phyloP scores from a whole-genome alignment of 257 asterid species.

The Thymus quinquecostatus region DNA sequence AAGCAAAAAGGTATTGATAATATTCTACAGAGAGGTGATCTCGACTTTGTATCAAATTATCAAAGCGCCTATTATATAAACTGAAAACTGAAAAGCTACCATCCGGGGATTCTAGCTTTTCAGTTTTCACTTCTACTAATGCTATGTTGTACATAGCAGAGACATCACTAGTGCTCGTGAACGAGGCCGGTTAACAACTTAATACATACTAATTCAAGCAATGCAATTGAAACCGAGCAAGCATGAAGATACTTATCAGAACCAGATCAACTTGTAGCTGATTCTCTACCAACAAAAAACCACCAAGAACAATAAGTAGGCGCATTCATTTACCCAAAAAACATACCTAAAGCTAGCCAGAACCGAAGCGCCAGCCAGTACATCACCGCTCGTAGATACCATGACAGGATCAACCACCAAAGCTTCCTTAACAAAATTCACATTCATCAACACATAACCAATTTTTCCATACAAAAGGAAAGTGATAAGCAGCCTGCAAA shows the following conservation, averaged over 20 bases:
- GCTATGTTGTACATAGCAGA: not conserved
- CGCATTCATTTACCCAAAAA: not conserved
- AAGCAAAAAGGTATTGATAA: not conserved
- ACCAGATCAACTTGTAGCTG: not conserved
- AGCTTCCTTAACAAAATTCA: slow-evolving; percentile 65
- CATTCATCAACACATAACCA: slow-evolving; percentile 1
- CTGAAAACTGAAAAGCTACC: not conserved
- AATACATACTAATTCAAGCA: slow-evolving; percentile 4
- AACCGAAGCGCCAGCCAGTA: slow-evolving; percentile 72
- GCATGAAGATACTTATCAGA: slow-evolving; percentile 1
- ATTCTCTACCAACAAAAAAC: not conserved
- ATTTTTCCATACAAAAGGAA: not conserved
- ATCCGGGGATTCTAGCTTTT: not conserved
- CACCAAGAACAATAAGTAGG: not conserved
- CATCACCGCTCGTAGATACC: slow-evolving; percentile 95
- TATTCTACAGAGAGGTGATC: not conserved
- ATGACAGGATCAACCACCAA: slow-evolving; percentile 98
- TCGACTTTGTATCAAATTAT: not conserved
- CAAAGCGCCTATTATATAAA: slow-evolving; percentile 1
- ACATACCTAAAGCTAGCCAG: slow-evolving; percentile 69
- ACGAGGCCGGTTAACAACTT: not conserved
- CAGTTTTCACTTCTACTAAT: not conserved
- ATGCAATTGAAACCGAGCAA: not conserved
- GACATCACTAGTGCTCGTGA: not conserved
- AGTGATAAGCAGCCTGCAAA: slow-evolving; percentile 6